Evolutionary conservation across 129 eudicot genomes (phyloP).

Genomic region (Mikania micrantha): DNA sequence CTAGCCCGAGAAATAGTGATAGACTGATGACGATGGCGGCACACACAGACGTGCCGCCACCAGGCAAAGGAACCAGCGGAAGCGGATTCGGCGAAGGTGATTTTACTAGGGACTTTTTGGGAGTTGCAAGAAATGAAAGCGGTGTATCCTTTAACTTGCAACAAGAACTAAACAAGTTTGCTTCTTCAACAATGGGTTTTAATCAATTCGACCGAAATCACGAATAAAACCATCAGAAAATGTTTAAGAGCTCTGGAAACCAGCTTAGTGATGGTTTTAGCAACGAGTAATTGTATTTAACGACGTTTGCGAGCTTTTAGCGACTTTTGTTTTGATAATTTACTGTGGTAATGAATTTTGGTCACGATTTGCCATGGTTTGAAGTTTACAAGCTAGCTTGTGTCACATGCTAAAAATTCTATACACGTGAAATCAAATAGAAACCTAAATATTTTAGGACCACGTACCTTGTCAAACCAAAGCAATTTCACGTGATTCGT

Average conservation of each 20-base stretch:
- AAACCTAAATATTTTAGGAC: background rate
- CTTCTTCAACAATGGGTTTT: slow-evolving; percentile 29
- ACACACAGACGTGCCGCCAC: background rate
- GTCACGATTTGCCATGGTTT: slow-evolving; percentile 2
- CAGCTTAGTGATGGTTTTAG: slow-evolving; percentile 15
- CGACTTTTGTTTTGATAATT: background rate
- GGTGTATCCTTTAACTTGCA: slow-evolving; percentile 24
- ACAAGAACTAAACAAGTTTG: slow-evolving; percentile 29
- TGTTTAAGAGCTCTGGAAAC: no score
- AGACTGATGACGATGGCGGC: slow-evolving; percentile 16
- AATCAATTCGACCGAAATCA: slow-evolving; percentile 18
- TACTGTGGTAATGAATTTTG: background rate
- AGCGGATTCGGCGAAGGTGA: slow-evolving; percentile 23
- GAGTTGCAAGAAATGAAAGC: slow-evolving; percentile 24
- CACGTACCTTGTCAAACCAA: no score
- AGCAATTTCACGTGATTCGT: background rate
- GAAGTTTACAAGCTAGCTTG: slow-evolving; percentile 10
- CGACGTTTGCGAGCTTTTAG: slow-evolving; percentile 19
- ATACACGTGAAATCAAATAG: background rate
- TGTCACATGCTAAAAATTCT: background rate
- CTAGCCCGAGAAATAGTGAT: slow-evolving; percentile 18
- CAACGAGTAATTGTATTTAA: slow-evolving; percentile 3
- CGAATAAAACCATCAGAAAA: no score
- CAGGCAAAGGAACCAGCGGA: slow-evolving; percentile 9
- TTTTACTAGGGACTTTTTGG: slow-evolving; percentile 27